A percentile compares a stretch with the other conserved stretches of the same genome.
Conservation (phyloP, 768 basidiomycete genomes). For the Termitomyces sp. region DNA sequence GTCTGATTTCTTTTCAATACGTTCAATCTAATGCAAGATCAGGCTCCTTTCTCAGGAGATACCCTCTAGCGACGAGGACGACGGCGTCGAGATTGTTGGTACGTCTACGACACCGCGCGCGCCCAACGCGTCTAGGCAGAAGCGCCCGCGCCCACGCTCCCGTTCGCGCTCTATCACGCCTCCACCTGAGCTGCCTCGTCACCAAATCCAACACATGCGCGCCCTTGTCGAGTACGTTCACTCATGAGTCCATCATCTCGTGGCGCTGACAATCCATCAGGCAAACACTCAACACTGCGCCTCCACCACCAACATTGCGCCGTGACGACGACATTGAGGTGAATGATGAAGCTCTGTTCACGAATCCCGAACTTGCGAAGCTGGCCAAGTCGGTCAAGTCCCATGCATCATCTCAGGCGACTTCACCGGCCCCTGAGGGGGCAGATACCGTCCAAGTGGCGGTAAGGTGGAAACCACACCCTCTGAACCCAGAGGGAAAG, state of each 20-base stretch:
- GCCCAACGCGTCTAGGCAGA: constrained; percentile 34
- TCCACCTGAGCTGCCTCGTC: constrained; percentile 58
- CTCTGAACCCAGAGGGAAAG: constrained; percentile 41
- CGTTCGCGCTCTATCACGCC: constrained; percentile 77
- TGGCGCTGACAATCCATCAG: constrained; percentile 28
- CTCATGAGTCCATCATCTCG: not conserved
- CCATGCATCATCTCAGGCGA: constrained; percentile 22
- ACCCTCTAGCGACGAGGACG: constrained; percentile 26
- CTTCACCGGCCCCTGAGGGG: constrained; percentile 29
- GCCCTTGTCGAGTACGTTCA: constrained; percentile 56
- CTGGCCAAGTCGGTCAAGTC: constrained; percentile 42
- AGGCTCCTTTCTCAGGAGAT: constrained; percentile 42
- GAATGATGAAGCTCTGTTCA: constrained; percentile 44
- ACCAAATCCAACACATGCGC: constrained; percentile 55
- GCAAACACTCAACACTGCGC: constrained; percentile 40
- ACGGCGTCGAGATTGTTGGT: constrained; percentile 36
- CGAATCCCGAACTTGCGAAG: constrained; percentile 62
- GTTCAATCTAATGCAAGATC: not conserved
- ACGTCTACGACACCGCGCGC: constrained; percentile 26
- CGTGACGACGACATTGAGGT: constrained; percentile 40
- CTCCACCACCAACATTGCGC: constrained; percentile 36
- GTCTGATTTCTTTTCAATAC: constrained; percentile 15
- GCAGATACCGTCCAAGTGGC: constrained; percentile 46
- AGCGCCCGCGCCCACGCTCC: constrained; percentile 49
- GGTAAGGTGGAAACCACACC: constrained; percentile 70